These are phyloP conservation scores for Scheffersomyces segobiensis DNA, from an alignment of 1,139 yeast species.

Conservation along the genomic window DNA sequence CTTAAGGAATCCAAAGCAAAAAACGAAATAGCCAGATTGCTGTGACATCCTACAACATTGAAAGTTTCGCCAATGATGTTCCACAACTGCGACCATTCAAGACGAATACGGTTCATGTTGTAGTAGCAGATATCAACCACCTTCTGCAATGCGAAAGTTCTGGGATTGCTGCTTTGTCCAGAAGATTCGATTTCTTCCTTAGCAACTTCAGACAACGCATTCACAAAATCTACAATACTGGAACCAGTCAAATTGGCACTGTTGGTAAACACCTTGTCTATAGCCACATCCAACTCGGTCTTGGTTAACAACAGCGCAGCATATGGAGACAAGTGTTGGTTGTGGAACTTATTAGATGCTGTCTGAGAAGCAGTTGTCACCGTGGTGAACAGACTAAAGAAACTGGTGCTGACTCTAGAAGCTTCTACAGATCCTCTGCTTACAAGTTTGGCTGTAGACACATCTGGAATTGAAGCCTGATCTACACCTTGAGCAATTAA, in stretches of 20 bases:
- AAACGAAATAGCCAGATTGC: constrained; percentile 73
- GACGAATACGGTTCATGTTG: constrained; percentile 93
- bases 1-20: constrained; percentile 94
- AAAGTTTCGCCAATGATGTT: constrained; percentile 88
- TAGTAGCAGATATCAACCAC: constrained; percentile 97
- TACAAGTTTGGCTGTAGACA: constrained; percentile 69
- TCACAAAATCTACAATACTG: constrained; percentile 84
- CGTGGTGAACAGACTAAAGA: constrained; percentile 45
- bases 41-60: constrained; percentile 79
- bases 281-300: constrained; percentile 78
- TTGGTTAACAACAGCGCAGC: constrained; percentile 58
- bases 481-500: constrained; percentile 87
- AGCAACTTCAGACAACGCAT: constrained; percentile 83
- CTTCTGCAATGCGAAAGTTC: constrained; percentile 90
- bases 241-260: constrained; percentile 79
- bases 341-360: constrained; percentile 45
- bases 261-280: constrained; percentile 85
- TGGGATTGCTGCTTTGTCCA: constrained; percentile 76
- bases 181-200: constrained; percentile 90
- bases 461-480: constrained; percentile 83
- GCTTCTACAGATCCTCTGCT: constrained; percentile 61
- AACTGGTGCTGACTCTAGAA: constrained; percentile 45
- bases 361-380: constrained; percentile 40
- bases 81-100: constrained; percentile 98
- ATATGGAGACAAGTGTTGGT: constrained; percentile 41